These are phyloP conservation scores for Elaeagnus macrophylla DNA, from an alignment of 306 rosid genomes.

Conservation along the genomic window DNA sequence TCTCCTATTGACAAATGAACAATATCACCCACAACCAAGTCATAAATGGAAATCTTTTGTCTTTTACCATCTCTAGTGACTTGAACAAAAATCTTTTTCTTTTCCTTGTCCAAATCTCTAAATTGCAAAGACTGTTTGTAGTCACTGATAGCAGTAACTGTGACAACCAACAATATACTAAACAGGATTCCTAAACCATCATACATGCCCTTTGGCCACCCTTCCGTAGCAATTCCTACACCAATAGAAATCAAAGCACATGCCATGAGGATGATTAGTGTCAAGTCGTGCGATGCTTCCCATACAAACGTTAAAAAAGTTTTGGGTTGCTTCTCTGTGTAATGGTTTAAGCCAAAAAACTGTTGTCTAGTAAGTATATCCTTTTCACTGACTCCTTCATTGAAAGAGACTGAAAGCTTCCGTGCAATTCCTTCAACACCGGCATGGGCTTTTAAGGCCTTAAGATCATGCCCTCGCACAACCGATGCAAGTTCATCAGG, in stretches of 20 bases:
- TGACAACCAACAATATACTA: conserved; percentile 67
- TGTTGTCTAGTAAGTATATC: conserved; percentile 50
- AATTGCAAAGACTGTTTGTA: conserved; percentile 86
- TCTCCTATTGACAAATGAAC: conserved; percentile 86
- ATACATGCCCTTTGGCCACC: conserved; percentile 81
- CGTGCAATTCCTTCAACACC: conserved; percentile 51
- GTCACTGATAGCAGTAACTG: conserved; percentile 86
- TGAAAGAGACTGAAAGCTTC: conserved; percentile 40
- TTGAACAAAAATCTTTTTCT: conserved; percentile 75
- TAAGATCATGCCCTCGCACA: conserved; percentile 49
- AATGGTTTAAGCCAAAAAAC: conserved; percentile 68
- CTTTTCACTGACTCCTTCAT: conserved; percentile 48
- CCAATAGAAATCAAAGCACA: conserved; percentile 79
- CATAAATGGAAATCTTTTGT: conserved; percentile 60
- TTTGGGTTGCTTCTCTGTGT: conserved; percentile 61
- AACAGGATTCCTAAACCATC: conserved; percentile 88
- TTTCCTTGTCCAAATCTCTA: conserved; percentile 69
- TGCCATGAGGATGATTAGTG: conserved; percentile 71
- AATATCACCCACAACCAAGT: conserved; percentile 81
- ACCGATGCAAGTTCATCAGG: conserved; percentile 82
- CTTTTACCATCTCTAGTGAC: conserved; percentile 74
- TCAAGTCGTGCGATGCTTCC: conserved; percentile 90
- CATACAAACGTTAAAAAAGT: conserved; percentile 63
- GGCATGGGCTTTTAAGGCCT: conserved; percentile 38
- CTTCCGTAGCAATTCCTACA: conserved; percentile 84